Conservation (phyloP, 1,139 yeast species). For the Schwanniomyces etchellsii region DNA sequence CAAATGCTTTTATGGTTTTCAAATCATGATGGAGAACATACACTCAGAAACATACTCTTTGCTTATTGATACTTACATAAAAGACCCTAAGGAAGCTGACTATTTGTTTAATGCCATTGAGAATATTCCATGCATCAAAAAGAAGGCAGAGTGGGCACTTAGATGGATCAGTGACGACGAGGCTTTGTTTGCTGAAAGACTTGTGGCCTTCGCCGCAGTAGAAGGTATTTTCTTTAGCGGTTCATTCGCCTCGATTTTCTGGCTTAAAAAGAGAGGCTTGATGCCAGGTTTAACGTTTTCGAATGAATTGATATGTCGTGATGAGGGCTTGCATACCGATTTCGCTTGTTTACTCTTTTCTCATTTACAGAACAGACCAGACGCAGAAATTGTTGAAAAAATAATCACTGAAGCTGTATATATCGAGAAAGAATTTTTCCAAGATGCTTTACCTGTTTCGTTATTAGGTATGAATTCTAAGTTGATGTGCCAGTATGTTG, state of each 20-base stretch:
- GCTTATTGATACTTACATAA: conserved; percentile 88
- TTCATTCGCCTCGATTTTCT: conserved; percentile 94
- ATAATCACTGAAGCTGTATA: conserved; percentile 93
- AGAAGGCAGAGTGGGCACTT: conserved; percentile 97
- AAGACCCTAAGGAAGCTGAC: conserved; percentile 89
- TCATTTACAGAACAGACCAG: conserved; percentile 87
- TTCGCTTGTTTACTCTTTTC: conserved; percentile 94
- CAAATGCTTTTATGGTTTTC: conserved; percentile 97
- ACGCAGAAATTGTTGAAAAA: conserved; percentile 66
- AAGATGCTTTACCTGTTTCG: conserved; percentile 88
- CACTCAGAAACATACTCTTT: conserved; percentile 96
- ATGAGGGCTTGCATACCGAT: conserved; percentile 97
- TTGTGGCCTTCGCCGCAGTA: conserved; percentile 97
- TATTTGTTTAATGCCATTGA: conserved; percentile 91
- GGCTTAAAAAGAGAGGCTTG: conserved; percentile 96
- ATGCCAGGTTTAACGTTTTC: conserved; percentile 99
- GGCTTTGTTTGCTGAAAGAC: conserved; percentile 89
- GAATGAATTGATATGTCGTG: conserved; percentile 94
- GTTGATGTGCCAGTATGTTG: conserved; percentile 96
- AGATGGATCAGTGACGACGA: conserved; percentile 89
- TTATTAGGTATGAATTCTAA: conserved; percentile 89
- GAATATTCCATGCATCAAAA: conserved; percentile 87
- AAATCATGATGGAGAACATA: conserved; percentile 99
- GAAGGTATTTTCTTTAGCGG: conserved; percentile 99
- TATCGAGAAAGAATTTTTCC: conserved; percentile 90